Base-by-base conservation (phyloP, 2,329 filamentous ascomycete genomes). In the Fusarium veterinarium region DNA sequence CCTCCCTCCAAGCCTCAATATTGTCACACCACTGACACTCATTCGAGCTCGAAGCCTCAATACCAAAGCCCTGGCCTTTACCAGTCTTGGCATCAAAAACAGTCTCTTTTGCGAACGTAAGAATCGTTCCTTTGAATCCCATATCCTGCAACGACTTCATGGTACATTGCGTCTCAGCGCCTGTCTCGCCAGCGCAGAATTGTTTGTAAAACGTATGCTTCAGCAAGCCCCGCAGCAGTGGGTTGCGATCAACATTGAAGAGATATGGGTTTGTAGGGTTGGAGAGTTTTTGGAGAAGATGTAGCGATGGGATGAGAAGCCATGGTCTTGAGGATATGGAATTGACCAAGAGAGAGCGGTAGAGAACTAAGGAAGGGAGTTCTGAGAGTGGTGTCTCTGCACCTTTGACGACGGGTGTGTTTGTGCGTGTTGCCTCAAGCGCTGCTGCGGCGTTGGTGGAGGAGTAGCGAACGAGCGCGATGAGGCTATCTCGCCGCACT, bases 71-170 rank as follows among this genome's bases (percentile, higher is more conserved):
- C 25, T 67, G 73, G 48, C 67, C 45, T 41, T 66, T 62, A 20
- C 79, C 75, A 8, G 78, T 79, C 11, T 78, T 78, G 38, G 82
- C 77, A 53, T 86, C 83, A 38, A 84, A 83, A 0, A 84, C 79
- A 10, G 82, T 83, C 59, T 83, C 82, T 14, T 79, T 80, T 5
- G 87, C 87, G 67, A 87, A 89, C 58, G 89, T 88, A 17, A 90
- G 82, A 14, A 90, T 88, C n/a, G 88, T 84, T 8, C 87, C 88
- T 19, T 83, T 80, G 74, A 88, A 89, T 0, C 88, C 88, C 53
- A 89, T 81, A 12, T 81, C 76, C 52, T 85, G 82, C 31, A 88
- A 73, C n/a, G 83, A 79, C 14, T 80, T 79, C 60, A 84, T 83
- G 1, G 82, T 85, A 23, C 76, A 76, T n/a, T 80, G 79, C 1